Evolutionary conservation across 495 filamentous ascomycete genomes (phyloP).

Genomic region (Hypoxylon cercidicola): DNA sequence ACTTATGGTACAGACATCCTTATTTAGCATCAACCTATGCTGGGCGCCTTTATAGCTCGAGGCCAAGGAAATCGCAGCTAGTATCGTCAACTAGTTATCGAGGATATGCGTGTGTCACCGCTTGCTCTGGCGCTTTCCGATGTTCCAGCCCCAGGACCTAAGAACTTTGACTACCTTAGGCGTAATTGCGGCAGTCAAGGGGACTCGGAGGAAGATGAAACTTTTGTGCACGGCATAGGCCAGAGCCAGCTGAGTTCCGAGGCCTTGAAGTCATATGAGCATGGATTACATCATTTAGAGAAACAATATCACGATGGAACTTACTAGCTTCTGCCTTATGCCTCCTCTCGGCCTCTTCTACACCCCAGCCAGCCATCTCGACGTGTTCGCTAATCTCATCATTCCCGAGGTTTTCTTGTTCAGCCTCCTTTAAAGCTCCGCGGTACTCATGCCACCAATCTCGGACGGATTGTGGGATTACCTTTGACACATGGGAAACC

Average conservation of each 20-base stretch:
- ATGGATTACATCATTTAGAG: constrained; percentile 1
- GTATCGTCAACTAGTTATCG: not conserved
- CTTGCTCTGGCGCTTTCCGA: constrained; percentile 60
- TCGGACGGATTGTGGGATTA: constrained; percentile 63
- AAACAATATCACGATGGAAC: constrained; percentile 36
- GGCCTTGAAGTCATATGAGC: constrained; percentile 46
- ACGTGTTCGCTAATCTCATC: constrained; percentile 48
- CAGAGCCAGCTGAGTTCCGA: constrained; percentile 85
- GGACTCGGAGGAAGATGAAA: constrained; percentile 94
- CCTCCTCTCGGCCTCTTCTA: constrained; percentile 60
- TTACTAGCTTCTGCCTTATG: constrained; percentile 65
- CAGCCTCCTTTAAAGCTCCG: constrained; percentile 46
- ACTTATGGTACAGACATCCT: constrained; percentile 25
- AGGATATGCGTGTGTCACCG: constrained; percentile 15
- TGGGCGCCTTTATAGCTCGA: not conserved
- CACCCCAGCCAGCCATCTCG: constrained; percentile 61
- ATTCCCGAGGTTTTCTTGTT: constrained; percentile 43
- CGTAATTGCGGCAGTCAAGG: constrained; percentile 85
- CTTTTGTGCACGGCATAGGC: constrained; percentile 98
- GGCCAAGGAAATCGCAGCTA: not conserved
- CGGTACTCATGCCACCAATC: constrained; percentile 55
- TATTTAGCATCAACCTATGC: constrained; percentile 5
- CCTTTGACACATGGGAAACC: constrained; percentile 56
- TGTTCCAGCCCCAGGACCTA: constrained; percentile 80
- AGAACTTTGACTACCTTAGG: constrained; percentile 92